Base-by-base conservation (phyloP, 2,329 filamentous ascomycete genomes). In the Chrysoporthe cubensis region DNA sequence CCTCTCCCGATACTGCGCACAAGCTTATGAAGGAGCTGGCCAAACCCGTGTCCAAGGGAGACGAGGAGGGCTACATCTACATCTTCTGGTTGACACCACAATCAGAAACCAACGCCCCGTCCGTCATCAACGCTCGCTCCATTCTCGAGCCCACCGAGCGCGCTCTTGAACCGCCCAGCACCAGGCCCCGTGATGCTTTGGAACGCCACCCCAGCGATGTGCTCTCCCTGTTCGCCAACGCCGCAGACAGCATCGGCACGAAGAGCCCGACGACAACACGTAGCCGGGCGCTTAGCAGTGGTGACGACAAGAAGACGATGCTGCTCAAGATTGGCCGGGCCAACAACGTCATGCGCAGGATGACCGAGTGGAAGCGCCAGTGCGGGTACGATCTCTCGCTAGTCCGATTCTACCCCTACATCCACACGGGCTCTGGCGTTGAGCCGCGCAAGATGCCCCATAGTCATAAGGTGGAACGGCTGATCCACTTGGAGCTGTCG, bases 21-120 rank as follows among this genome's bases (percentile, higher is more conserved):
- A 80, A 84, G 5, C 84, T 98, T 3, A 85, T 95, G 69, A 83
- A 90, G 2, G 94, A 98, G 78, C 84, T 98, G 11, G 87, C 84
- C 79, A 76, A 96, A 86, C 82, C 93, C 1, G 87, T 94, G 58
- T 94, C 93, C 0, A 82, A 87, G 32, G 82, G 85, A 65, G 92
- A 96, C 72, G 92, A 96, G 73, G 83, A 91, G 14, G 96, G 96
- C 48, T 99, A 96, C 80, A 98, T 99, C 72, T 99, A 99, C 84
- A 97, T 99, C 79, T 99, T 98, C 84, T 97, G 95, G 94, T 85
- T 97, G 32, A 97, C 93, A 0, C 89, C 93, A 43, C 83, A 86
- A 46, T 85, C 84, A 2, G 80, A 87, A 8, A 77, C 83, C 0
- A 78, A 86, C 0, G 81, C 84, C 0, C 83, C 87, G 0, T 83